A percentile compares a stretch with the other conserved stretches of the same genome.
Evolutionary conservation across 306 rosid genomes (phyloP).

Genomic region (Dicorynia guianensis): DNA sequence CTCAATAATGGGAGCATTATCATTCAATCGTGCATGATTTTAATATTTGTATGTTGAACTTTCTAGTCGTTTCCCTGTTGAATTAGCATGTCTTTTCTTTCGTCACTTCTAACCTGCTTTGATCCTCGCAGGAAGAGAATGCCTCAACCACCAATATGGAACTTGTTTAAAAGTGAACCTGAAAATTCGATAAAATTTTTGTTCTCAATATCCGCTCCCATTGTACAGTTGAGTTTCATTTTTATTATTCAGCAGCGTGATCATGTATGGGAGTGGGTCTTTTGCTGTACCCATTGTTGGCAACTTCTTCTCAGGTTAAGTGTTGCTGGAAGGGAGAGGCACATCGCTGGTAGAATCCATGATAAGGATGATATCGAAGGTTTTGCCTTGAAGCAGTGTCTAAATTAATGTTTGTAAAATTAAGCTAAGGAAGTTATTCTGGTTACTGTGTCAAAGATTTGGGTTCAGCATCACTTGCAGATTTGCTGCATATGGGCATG

Average conservation of each 20-base stretch:
- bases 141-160: conserved; percentile 55
- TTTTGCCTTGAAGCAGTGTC: conserved; percentile 38
- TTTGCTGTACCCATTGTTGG: conserved; percentile 46
- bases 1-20: not conserved
- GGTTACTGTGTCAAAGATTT: conserved; percentile 17
- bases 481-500: conserved; percentile 40
- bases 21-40: conserved; percentile 8
- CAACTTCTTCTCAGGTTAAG: conserved; percentile 45
- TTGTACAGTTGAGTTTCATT: conserved; percentile 35
- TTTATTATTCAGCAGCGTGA: conserved; percentile 39
- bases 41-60: not conserved
- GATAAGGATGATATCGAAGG: conserved; percentile 37
- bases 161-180: conserved; percentile 41
- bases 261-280: conserved; percentile 45
- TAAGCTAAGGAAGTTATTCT: conserved; percentile 37
- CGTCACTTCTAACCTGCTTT: conserved; percentile 39
- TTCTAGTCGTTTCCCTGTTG: not conserved
- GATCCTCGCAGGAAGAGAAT: conserved; percentile 67
- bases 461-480: conserved; percentile 31
- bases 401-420: conserved; percentile 34
- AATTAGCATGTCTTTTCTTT: conserved; percentile 15
- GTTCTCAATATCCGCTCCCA: conserved; percentile 36
- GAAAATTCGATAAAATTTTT: conserved; percentile 8
- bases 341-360: conserved; percentile 32
- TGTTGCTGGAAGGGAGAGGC: conserved; percentile 45